Conservation (phyloP, 148 eudicot species). For the Persicaria tinctoria region DNA sequence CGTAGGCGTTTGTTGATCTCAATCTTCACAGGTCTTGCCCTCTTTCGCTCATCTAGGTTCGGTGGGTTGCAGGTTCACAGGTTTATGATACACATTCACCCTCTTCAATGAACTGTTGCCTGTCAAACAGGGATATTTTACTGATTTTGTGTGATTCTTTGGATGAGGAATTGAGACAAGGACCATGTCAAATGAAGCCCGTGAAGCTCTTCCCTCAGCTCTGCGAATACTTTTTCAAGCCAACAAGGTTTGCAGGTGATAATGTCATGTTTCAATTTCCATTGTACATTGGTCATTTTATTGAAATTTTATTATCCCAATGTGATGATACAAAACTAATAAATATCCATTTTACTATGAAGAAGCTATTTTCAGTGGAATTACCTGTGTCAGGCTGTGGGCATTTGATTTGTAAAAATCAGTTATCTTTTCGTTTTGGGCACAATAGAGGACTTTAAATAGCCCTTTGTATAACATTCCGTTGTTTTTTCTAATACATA, state of each 20-base stretch:
- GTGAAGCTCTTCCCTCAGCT: slow-evolving; percentile 53
- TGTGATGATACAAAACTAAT: background rate
- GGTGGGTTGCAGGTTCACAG: no score
- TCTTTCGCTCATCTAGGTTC: no score
- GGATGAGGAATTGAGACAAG: slow-evolving; percentile 7
- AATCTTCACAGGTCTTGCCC: no score
- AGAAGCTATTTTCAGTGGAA: background rate
- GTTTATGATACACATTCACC: no score
- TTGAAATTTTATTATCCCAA: no score
- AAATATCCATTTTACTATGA: background rate
- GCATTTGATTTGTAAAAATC: background rate
- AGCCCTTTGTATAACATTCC: background rate
- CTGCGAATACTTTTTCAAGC: slow-evolving; percentile 53
- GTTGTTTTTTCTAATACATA: background rate
- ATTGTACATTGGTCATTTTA: background rate
- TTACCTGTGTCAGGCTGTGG: background rate
- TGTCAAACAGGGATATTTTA: no score
- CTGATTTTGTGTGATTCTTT: no score
- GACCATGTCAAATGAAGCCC: slow-evolving; percentile 53
- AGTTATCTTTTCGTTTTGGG: background rate
- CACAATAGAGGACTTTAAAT: background rate
- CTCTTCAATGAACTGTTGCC: no score
- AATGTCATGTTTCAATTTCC: background rate
- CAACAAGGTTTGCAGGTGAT: slow-evolving; percentile 79
- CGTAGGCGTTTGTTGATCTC: no score